Evolutionary conservation across 768 basidiomycete species (phyloP).

Genomic region (Rhodotorula paludigena): DNA sequence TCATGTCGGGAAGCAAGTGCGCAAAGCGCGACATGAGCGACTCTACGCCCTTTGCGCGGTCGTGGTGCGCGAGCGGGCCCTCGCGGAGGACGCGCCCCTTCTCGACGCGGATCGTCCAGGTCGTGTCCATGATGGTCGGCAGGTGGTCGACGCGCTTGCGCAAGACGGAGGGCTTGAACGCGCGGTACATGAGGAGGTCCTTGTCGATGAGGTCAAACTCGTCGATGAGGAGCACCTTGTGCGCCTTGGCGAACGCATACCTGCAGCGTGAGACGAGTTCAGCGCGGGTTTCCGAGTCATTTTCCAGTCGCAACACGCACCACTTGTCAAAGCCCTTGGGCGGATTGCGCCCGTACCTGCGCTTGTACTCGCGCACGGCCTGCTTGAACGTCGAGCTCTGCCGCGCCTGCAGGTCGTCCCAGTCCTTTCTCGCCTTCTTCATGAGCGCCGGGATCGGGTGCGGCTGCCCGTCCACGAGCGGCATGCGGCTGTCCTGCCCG

Average conservation of each 20-base stretch:
- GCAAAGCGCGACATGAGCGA: conserved; percentile 36
- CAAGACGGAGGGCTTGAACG: conserved; percentile 40
- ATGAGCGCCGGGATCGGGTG: conserved; percentile 49
- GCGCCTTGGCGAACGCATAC: conserved; percentile 37
- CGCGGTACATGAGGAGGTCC: conserved; percentile 44
- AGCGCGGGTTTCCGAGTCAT: background rate
- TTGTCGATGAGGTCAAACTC: conserved; percentile 46
- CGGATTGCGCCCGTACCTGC: conserved; percentile 47
- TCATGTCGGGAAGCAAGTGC: conserved; percentile 40
- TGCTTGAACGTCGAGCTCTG: conserved; percentile 47
- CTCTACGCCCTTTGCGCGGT: conserved; percentile 41
- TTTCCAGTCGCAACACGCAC: conserved; percentile 11
- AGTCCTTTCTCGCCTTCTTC: conserved; percentile 45
- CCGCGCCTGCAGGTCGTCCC: conserved; percentile 45
- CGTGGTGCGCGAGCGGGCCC: conserved; percentile 40
- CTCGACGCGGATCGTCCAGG: conserved; percentile 40
- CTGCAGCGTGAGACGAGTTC: background rate
- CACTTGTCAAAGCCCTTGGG: conserved; percentile 49
- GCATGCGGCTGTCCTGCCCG: conserved; percentile 32
- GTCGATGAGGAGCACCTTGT: conserved; percentile 41
- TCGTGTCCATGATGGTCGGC: conserved; percentile 22
- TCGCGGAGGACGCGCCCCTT: conserved; percentile 30
- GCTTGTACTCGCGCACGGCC: conserved; percentile 47
- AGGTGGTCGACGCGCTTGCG: conserved; percentile 36
- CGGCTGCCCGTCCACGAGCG: conserved; percentile 38